phyloP scores from a whole-genome alignment of 768 basidiomycete genomes.

The Pisolithus orientalis region DNA sequence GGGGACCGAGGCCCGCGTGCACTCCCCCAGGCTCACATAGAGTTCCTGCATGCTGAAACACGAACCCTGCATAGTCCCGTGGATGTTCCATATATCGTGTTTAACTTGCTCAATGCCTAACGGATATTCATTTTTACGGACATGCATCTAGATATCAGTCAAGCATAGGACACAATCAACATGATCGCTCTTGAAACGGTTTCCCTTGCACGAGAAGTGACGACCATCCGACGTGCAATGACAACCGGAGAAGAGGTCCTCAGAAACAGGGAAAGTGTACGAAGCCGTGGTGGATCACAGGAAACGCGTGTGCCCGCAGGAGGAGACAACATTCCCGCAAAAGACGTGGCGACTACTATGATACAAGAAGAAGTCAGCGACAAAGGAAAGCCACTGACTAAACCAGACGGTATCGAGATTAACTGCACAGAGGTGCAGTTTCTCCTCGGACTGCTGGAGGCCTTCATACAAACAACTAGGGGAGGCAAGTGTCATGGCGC shows the following conservation, averaged over 20 bases:
- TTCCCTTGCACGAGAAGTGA: slow-evolving; percentile 58
- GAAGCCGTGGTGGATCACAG: slow-evolving; percentile 73
- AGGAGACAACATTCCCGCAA: slow-evolving; percentile 22
- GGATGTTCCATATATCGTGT: slow-evolving; percentile 29
- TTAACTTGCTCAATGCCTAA: neutral
- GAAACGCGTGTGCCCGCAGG: slow-evolving; percentile 27
- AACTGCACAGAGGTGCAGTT: slow-evolving; percentile 59
- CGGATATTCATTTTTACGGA: neutral
- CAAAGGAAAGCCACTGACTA: slow-evolving; percentile 11
- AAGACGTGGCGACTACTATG: slow-evolving; percentile 40
- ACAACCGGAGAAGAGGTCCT: slow-evolving; percentile 25
- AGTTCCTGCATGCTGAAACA: slow-evolving; percentile 62
- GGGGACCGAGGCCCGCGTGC: slow-evolving; percentile 19
- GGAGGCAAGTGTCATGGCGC: slow-evolving; percentile 37
- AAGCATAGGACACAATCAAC: slow-evolving; percentile 52
- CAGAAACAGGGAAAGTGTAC: slow-evolving; percentile 11
- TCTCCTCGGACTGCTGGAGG: slow-evolving; percentile 34
- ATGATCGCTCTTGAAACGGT: slow-evolving; percentile 76
- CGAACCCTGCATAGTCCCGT: slow-evolving; percentile 63
- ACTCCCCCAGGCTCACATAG: slow-evolving; percentile 53
- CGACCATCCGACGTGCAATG: slow-evolving; percentile 61
- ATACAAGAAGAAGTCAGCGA: slow-evolving; percentile 20
- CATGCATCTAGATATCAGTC: slow-evolving; percentile 50
- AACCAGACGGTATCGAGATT: slow-evolving; percentile 58
- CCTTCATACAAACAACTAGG: slow-evolving; percentile 26